phyloP scores from a whole-genome alignment of 108 stramenopile genomes.

The Skeletonema grethae region DNA sequence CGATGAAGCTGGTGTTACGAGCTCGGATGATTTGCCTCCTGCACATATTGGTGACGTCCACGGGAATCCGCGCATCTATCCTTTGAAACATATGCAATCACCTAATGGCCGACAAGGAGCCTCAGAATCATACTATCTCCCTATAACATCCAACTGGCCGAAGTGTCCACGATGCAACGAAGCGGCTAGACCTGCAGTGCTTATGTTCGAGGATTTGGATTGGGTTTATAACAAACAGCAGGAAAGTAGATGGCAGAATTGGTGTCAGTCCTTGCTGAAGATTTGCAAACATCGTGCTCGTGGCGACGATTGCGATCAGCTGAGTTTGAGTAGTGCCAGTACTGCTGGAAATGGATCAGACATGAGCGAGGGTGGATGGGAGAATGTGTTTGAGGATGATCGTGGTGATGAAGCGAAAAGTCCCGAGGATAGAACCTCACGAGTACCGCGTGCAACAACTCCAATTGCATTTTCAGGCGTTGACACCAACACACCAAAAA shows the following conservation, averaged over 20 bases:
- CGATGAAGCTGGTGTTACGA: neutral
- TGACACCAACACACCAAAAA: neutral
- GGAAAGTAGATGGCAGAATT: slow-evolving; percentile 31
- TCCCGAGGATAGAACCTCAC: neutral
- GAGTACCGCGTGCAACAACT: neutral
- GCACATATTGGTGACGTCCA: slow-evolving; percentile 41
- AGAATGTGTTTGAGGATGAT: slow-evolving; percentile 2
- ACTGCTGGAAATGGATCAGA: neutral
- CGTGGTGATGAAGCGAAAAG: neutral
- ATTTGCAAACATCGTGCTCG: slow-evolving; percentile 25
- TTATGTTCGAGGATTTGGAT: slow-evolving; percentile 49
- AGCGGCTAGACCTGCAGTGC: slow-evolving; percentile 39
- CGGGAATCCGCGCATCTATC: slow-evolving; percentile 15
- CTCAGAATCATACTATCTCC: slow-evolving; percentile 15
- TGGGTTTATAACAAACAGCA: slow-evolving; percentile 34
- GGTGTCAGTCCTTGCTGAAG: slow-evolving; percentile 39
- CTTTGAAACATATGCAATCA: slow-evolving; percentile 24
- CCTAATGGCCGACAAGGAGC: slow-evolving; percentile 7
- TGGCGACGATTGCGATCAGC: neutral
- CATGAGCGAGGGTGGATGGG: slow-evolving; percentile 11
- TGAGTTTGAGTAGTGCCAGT: neutral
- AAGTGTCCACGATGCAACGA: slow-evolving; percentile 41
- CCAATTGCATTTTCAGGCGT: neutral
- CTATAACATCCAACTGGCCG: slow-evolving; percentile 31
- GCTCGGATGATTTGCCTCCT: neutral